phyloP scores from a whole-genome alignment of 164 flowering plant species.

The Buxus sempervirens region DNA sequence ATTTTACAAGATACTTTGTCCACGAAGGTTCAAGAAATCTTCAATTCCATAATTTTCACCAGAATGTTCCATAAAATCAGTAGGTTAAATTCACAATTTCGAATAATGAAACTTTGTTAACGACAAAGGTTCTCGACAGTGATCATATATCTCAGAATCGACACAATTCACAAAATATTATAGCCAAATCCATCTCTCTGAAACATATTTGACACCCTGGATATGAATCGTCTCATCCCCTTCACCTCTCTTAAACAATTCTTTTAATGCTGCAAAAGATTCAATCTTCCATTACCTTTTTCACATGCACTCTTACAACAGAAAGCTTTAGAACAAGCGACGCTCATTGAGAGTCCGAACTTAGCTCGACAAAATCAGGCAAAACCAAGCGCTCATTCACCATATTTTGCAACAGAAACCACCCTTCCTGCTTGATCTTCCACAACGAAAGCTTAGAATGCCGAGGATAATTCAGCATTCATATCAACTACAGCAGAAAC shows the following conservation, averaged over 20 bases:
- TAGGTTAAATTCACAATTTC: not conserved
- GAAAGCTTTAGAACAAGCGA: too few relatives aligned
- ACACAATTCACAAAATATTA: not conserved
- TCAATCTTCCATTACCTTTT: not conserved
- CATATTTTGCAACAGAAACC: not conserved
- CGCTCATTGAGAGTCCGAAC: not conserved
- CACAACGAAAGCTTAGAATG: not conserved
- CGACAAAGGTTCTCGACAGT: not conserved
- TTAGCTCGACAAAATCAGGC: constrained; percentile 2
- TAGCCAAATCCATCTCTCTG: not conserved
- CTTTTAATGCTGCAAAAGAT: not conserved
- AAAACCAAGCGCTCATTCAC: constrained; percentile 9
- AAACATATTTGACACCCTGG: not conserved
- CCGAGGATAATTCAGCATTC: not conserved
- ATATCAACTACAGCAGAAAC: constrained; percentile 10
- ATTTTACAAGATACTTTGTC: not conserved
- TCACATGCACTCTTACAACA: not conserved
- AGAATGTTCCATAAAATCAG: not conserved
- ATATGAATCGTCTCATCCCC: too few relatives aligned
- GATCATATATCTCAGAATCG: too few relatives aligned
- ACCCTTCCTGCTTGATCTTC: constrained; percentile 16
- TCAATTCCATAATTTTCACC: not conserved
- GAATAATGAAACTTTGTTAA: not conserved
- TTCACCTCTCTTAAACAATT: not conserved
- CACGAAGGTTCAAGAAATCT: not conserved